A percentile compares a stretch with the other conserved stretches of the same genome.
These are phyloP conservation scores for Lachancea lanzarotensis DNA, from an alignment of 805 yeast species.

Conservation along the genomic window DNA sequence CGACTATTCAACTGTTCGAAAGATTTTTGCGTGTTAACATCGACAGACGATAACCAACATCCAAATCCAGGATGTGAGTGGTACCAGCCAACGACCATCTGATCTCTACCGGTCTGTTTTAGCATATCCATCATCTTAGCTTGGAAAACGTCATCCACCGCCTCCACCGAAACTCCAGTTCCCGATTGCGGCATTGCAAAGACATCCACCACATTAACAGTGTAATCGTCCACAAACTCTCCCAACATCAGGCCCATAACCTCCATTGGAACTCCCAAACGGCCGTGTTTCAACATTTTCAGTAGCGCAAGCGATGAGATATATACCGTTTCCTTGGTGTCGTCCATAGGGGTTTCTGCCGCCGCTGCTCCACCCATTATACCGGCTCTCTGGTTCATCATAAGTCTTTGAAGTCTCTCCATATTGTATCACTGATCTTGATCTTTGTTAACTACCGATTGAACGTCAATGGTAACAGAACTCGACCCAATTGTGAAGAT, in stretches of 20 bases:
- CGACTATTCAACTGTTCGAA: slow-evolving; percentile 93
- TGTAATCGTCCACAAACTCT: slow-evolving; percentile 93
- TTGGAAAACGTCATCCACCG: slow-evolving; percentile 98
- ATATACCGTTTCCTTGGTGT: slow-evolving; percentile 93
- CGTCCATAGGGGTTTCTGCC: slow-evolving; percentile 77
- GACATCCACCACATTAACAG: slow-evolving; percentile 95
- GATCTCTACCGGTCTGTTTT: slow-evolving; percentile 97
- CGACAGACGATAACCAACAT: slow-evolving; percentile 98
- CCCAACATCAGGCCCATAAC: slow-evolving; percentile 99
- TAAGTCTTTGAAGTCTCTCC: slow-evolving; percentile 39
- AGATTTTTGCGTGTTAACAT: slow-evolving; percentile 95
- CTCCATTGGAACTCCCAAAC: slow-evolving; percentile 86
- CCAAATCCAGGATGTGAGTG: slow-evolving; percentile 99
- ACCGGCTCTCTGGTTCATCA: slow-evolving; percentile 36
- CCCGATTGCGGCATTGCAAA: slow-evolving; percentile 99
- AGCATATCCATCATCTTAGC: slow-evolving; percentile 99
- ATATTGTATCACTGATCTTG: slow-evolving; percentile 12
- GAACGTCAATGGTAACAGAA: background rate
- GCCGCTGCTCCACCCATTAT: slow-evolving; percentile 44
- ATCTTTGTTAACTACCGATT: background rate
- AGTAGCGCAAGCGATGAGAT: slow-evolving; percentile 90
- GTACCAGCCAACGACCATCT: slow-evolving; percentile 99
- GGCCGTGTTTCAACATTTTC: slow-evolving; percentile 95
- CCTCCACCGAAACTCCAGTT: slow-evolving; percentile 98
- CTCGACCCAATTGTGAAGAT: background rate